Percentiles rank a stretch among this genome's conserved stretches.
phyloP scores from a whole-genome alignment of 2,329 filamentous ascomycete species.

The Colletotrichum abscissum region DNA sequence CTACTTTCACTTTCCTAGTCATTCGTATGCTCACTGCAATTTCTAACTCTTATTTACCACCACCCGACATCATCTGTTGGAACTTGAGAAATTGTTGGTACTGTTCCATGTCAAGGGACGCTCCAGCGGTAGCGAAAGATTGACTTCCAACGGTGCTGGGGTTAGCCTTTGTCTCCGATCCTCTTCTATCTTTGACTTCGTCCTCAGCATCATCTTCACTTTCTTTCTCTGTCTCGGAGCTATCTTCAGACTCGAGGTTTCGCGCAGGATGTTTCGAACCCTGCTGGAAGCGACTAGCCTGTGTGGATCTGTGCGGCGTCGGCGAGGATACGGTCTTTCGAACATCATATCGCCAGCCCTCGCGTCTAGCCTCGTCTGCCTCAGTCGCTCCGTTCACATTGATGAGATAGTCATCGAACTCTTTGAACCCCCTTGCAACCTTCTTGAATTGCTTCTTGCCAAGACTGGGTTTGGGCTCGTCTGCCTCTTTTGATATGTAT shows the following conservation, averaged over 20 bases:
- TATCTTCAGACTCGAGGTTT: not conserved
- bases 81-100: not conserved
- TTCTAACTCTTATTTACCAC: too few species aligned
- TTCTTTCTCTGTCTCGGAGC: too few species aligned
- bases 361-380: not conserved
- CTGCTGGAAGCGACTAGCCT: not conserved
- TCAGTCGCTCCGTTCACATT: not conserved
- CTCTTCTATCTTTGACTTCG: not conserved
- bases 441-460: not conserved
- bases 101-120: not conserved
- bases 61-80: not conserved
- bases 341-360: not conserved
- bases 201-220: too few species aligned
- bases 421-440: not conserved
- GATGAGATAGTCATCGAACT: slow-evolving; percentile 1
- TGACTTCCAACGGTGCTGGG: not conserved
- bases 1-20: too few species aligned
- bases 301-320: too few species aligned
- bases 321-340: too few species aligned
- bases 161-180: not conserved
- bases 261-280: not conserved
- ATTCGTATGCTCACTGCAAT: too few species aligned
- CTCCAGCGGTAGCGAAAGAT: not conserved
- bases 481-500: not conserved
- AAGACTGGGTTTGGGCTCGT: not conserved